These are phyloP conservation scores for Chlorociboria aeruginascens DNA, from an alignment of 495 filamentous ascomycete species.

Conservation along the genomic window DNA sequence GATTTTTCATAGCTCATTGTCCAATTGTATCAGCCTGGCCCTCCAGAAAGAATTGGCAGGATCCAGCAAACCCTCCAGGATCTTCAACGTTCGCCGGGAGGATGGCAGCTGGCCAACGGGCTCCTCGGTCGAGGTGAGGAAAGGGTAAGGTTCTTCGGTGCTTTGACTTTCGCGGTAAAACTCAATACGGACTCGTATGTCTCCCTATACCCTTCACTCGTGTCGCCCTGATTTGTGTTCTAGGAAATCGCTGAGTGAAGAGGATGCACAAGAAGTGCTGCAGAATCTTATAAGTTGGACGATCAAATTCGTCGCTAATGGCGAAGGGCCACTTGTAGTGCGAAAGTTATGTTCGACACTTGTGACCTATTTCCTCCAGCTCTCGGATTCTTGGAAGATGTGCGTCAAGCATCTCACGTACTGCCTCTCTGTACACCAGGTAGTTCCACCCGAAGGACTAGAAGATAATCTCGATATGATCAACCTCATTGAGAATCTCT, in stretches of 20 bases:
- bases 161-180: conserved; percentile 85
- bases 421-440: conserved; percentile 42
- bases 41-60: conserved; percentile 43
- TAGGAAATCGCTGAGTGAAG: conserved; percentile 48
- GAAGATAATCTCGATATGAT: conserved; percentile 37
- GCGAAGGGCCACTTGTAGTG: conserved; percentile 52
- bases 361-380: conserved; percentile 66
- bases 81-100: conserved; percentile 64
- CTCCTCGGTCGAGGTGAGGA: conserved; percentile 52
- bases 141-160: conserved; percentile 84
- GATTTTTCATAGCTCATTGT: conserved; percentile 37
- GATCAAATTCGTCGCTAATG: conserved; percentile 43
- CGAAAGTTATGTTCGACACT: conserved; percentile 78
- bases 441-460: conserved; percentile 32
- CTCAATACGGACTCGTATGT: conserved; percentile 69
- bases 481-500: conserved; percentile 41
- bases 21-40: conserved; percentile 61
- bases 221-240: conserved; percentile 1
- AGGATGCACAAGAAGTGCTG: conserved; percentile 52
- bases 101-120: conserved; percentile 74
- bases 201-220: background rate
- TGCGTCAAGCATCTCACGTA: conserved; percentile 58
- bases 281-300: conserved; percentile 57
- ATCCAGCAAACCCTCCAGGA: conserved; percentile 68
- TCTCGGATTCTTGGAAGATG: conserved; percentile 52